A percentile compares a stretch with the other conserved stretches of the same genome.
phyloP scores from a whole-genome alignment of 495 filamentous ascomycete species.

The Aspergillus baeticus region DNA sequence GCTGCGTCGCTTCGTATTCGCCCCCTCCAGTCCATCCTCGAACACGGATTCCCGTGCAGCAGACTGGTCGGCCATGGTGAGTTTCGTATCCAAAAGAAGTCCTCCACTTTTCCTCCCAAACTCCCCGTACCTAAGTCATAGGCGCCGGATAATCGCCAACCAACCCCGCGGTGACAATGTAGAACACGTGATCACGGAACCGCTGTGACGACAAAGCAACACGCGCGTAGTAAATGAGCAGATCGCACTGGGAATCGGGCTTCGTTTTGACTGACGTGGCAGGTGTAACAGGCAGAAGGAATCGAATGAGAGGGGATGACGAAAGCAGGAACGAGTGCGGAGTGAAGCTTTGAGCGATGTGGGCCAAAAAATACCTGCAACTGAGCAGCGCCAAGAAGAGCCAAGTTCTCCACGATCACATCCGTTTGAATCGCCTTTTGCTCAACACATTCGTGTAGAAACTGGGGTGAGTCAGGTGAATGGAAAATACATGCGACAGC shows the following conservation, averaged over 20 bases:
- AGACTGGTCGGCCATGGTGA: constrained; percentile 1
- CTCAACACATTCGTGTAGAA: background rate
- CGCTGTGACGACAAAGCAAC: background rate
- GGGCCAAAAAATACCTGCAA: background rate
- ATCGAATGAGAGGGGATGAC: background rate
- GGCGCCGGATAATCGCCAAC: background rate
- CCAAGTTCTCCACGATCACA: constrained; percentile 5
- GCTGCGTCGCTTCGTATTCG: constrained; percentile 15
- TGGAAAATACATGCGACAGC: no score
- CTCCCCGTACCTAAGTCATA: background rate
- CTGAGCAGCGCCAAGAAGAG: constrained; percentile 9
- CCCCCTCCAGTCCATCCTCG: constrained; percentile 13
- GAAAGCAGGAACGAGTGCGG: constrained; percentile 4
- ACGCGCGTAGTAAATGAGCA: background rate
- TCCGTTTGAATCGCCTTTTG: background rate
- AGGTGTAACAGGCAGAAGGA: background rate
- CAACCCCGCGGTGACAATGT: background rate
- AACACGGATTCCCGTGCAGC: background rate
- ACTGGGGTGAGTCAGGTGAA: no score
- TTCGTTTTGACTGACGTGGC: no score
- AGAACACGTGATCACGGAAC: background rate
- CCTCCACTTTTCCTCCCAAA: background rate
- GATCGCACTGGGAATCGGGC: background rate
- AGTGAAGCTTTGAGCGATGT: constrained; percentile 1
- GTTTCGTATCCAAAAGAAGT: background rate